Percentiles rank a stretch among this genome's conserved stretches.
These are phyloP conservation scores for Chaetomium cochliodes DNA, from an alignment of 495 filamentous ascomycete species.

Conservation along the genomic window DNA sequence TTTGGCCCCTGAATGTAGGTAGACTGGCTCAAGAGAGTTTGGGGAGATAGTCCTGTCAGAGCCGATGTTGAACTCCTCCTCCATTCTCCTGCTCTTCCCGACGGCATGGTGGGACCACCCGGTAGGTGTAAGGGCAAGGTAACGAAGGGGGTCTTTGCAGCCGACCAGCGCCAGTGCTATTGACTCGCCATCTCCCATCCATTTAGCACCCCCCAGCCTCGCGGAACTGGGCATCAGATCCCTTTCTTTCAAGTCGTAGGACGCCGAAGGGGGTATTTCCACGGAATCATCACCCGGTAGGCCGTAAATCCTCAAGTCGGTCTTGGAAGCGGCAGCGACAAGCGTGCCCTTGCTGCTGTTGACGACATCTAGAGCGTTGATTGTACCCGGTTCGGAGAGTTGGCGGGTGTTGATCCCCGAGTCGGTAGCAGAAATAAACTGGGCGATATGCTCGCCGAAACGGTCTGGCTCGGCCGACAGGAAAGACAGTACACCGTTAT, in stretches of 20 bases:
- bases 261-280: slow-evolving; percentile 20
- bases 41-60: slow-evolving; percentile 30
- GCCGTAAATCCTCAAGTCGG: slow-evolving; percentile 35
- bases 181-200: slow-evolving; percentile 38
- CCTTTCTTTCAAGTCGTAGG: slow-evolving; percentile 25
- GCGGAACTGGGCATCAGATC: slow-evolving; percentile 7
- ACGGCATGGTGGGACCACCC: slow-evolving; percentile 36
- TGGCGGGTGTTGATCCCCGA: neutral
- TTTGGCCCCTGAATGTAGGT: slow-evolving; percentile 28
- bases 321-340: slow-evolving; percentile 33
- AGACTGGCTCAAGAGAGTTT: slow-evolving; percentile 42
- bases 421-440: slow-evolving; percentile 26
- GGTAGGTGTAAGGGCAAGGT: slow-evolving; percentile 40
- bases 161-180: slow-evolving; percentile 41
- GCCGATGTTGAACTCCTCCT: slow-evolving; percentile 21
- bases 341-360: slow-evolving; percentile 15
- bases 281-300: slow-evolving; percentile 22
- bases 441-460: slow-evolving; percentile 37
- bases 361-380: slow-evolving; percentile 40
- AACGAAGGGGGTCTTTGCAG: slow-evolving; percentile 39
- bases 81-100: slow-evolving; percentile 26
- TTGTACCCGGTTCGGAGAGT: slow-evolving; percentile 26
- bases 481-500: slow-evolving; percentile 44
- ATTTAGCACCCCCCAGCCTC: slow-evolving; percentile 38
- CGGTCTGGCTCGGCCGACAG: slow-evolving; percentile 37